These are phyloP conservation scores for Naganishia friedmannii DNA, from an alignment of 768 basidiomycete species.

Conservation along the genomic window DNA sequence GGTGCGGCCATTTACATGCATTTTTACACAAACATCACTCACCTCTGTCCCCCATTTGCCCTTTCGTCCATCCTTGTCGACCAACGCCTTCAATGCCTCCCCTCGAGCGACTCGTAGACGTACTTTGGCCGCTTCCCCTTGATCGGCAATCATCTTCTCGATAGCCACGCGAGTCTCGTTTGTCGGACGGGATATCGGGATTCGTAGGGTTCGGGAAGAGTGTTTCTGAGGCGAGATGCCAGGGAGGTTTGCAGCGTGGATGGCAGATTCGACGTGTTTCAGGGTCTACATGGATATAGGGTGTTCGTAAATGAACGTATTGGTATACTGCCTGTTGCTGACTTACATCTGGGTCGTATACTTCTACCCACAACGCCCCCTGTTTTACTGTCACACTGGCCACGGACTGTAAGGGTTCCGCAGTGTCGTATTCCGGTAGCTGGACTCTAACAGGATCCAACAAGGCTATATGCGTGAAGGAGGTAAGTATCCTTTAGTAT, in stretches of 20 bases:
- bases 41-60: constrained; percentile 39
- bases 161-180: constrained; percentile 32
- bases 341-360: constrained; percentile 49
- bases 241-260: constrained; percentile 50
- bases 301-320: not conserved
- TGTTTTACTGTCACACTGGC: constrained; percentile 47
- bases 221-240: constrained; percentile 48
- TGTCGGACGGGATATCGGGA: constrained; percentile 45
- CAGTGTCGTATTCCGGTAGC: constrained; percentile 35
- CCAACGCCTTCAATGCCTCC: constrained; percentile 46
- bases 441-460: constrained; percentile 48
- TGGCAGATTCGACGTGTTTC: constrained; percentile 50
- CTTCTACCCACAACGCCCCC: constrained; percentile 45
- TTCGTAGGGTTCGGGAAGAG: constrained; percentile 46
- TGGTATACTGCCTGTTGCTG: not conserved
- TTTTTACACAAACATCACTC: not conserved
- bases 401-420: constrained; percentile 41
- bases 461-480: constrained; percentile 36
- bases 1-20: too few relatives aligned
- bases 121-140: constrained; percentile 47
- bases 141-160: constrained; percentile 35
- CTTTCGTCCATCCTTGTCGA: constrained; percentile 37
- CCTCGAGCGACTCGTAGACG: constrained; percentile 45
- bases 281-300: constrained; percentile 34
- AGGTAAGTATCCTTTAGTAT: not conserved